phyloP scores from a whole-genome alignment of 305 asterid species.

The Fraxinus paxiana region DNA sequence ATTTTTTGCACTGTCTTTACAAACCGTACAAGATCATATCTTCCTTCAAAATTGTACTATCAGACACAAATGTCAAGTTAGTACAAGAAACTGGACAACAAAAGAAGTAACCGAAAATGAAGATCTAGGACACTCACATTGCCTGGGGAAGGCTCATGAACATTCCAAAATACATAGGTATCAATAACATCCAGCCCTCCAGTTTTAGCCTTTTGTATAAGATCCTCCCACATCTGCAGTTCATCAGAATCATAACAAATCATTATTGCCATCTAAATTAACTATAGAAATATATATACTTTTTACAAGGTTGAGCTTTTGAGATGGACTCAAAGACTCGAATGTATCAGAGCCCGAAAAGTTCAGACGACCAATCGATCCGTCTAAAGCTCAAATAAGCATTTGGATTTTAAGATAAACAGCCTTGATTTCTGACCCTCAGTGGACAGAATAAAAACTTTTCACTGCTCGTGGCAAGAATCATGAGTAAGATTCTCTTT shows the following conservation, averaged over 20 bases:
- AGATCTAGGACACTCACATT: constrained; percentile 40
- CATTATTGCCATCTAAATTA: background rate
- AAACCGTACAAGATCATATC: constrained; percentile 64
- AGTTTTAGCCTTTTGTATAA: constrained; percentile 54
- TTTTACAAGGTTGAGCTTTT: background rate
- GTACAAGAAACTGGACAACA: background rate
- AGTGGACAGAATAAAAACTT: no score
- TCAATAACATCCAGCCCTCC: constrained; percentile 66
- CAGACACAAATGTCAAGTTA: background rate
- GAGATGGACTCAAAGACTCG: background rate
- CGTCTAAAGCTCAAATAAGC: background rate
- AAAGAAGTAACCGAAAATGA: background rate
- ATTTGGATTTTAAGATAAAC: background rate
- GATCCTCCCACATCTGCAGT: constrained; percentile 73
- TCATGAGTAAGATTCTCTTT: no score
- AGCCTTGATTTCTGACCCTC: no score
- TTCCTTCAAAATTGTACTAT: constrained; percentile 58
- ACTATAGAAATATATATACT: background rate
- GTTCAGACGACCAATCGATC: background rate
- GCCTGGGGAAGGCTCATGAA: constrained; percentile 64
- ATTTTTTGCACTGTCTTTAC: constrained; percentile 49
- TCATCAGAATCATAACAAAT: background rate
- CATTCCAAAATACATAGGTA: constrained; percentile 64
- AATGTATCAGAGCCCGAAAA: background rate
- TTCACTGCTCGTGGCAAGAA: no score